Evolutionary conservation across 306 rosid genomes (phyloP).

Genomic region (Lathyrus sativus): DNA sequence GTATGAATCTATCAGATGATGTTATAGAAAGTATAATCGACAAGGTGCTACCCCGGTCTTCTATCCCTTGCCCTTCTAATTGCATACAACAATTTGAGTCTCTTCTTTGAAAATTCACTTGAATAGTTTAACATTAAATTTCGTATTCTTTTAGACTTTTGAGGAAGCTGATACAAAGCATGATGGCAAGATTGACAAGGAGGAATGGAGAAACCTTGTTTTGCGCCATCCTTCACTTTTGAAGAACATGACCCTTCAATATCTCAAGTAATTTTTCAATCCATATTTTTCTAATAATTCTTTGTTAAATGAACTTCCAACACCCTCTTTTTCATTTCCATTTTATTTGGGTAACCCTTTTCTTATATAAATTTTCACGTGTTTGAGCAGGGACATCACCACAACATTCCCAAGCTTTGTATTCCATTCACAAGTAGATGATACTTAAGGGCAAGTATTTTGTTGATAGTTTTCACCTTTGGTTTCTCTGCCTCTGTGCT

Average conservation of each 20-base stretch:
- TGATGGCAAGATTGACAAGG: slow-evolving; percentile 96
- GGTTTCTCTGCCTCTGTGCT: slow-evolving; percentile 37
- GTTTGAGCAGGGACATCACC: slow-evolving; percentile 82
- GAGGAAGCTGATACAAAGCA: slow-evolving; percentile 99
- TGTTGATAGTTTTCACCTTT: slow-evolving; percentile 2
- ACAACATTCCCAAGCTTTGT: slow-evolving; percentile 96
- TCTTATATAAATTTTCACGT: slow-evolving; percentile 27
- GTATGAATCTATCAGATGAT: slow-evolving; percentile 97
- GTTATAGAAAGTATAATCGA: slow-evolving; percentile 97
- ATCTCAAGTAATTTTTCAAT: slow-evolving; percentile 72
- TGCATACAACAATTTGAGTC: not conserved
- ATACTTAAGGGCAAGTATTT: slow-evolving; percentile 52
- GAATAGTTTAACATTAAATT: not conserved
- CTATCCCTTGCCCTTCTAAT: slow-evolving; percentile 7
- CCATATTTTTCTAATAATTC: not conserved
- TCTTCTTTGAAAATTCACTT: not conserved
- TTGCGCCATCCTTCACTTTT: slow-evolving; percentile 90
- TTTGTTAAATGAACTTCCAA: not conserved
- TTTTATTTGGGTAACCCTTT: not conserved
- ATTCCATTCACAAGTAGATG: slow-evolving; percentile 90
- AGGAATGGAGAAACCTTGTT: slow-evolving; percentile 97
- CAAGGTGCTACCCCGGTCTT: slow-evolving; percentile 60
- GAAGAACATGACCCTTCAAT: slow-evolving; percentile 97
- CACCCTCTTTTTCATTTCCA: not conserved
- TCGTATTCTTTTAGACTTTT: slow-evolving; percentile 63